These are phyloP conservation scores for Parastagonospora nodorum DNA, from an alignment of 2,329 filamentous ascomycete genomes.

Conservation along the genomic window DNA sequence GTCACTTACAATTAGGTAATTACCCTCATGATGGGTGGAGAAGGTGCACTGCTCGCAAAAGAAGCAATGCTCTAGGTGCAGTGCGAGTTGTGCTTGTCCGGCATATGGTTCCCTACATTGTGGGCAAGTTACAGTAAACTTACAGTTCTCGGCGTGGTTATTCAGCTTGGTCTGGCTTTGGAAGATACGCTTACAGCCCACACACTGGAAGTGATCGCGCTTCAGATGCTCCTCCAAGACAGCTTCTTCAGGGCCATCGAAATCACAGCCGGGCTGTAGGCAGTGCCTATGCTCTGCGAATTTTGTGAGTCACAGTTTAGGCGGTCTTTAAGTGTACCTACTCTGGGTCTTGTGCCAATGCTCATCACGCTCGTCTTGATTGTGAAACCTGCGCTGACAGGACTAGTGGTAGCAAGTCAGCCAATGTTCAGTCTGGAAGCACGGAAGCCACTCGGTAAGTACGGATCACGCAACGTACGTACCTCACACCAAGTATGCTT, in stretches of 20 bases:
- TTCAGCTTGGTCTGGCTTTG: slow-evolving; percentile 35
- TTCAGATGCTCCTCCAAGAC: slow-evolving; percentile 30
- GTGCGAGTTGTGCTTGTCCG: slow-evolving; percentile 21
- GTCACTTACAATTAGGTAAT: slow-evolving; percentile 27
- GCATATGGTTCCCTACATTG: slow-evolving; percentile 24
- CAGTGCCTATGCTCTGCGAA: slow-evolving; percentile 38
- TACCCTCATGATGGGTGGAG: slow-evolving; percentile 25
- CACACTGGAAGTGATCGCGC: slow-evolving; percentile 39
- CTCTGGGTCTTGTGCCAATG: slow-evolving; percentile 38
- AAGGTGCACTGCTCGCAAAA: slow-evolving; percentile 27
- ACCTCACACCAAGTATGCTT: slow-evolving; percentile 37
- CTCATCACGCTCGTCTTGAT: slow-evolving; percentile 37
- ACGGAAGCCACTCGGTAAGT: neutral
- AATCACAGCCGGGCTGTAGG: slow-evolving; percentile 38
- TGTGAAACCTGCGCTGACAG: slow-evolving; percentile 33
- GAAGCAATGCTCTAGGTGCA: slow-evolving; percentile 30
- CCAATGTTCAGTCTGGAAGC: neutral
- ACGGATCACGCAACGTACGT: too few species aligned
- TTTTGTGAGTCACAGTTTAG: neutral
- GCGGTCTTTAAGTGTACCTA: slow-evolving; percentile 4
- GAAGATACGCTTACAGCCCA: slow-evolving; percentile 34
- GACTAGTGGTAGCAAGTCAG: slow-evolving; percentile 4
- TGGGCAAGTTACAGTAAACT: slow-evolving; percentile 21
- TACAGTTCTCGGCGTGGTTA: slow-evolving; percentile 28
- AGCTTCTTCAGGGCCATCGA: slow-evolving; percentile 25